Conservation (phyloP, 495 filamentous ascomycete species). For the Barbatosphaeria neglecta region DNA sequence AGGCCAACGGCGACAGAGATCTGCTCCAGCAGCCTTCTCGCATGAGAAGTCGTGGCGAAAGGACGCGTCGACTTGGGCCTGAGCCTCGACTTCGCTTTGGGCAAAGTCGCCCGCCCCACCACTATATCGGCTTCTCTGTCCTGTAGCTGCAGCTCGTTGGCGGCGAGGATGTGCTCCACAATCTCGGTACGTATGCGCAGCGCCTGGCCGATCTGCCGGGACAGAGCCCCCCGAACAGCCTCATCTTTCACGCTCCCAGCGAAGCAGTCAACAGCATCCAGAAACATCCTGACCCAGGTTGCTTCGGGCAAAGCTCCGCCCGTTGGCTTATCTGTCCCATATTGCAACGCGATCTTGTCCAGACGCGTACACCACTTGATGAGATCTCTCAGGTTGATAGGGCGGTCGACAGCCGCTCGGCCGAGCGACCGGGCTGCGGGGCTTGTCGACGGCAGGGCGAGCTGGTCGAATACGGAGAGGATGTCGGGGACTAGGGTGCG, state of each 20-base stretch:
- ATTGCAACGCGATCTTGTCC: conserved; percentile 35
- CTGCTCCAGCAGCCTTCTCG: conserved; percentile 65
- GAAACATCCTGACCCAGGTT: conserved; percentile 46
- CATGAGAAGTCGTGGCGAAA: conserved; percentile 66
- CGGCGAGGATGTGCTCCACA: conserved; percentile 54
- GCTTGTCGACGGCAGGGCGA: conserved; percentile 42
- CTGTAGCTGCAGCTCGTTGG: conserved; percentile 53
- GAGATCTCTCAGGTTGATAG: conserved; percentile 66
- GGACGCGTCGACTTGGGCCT: conserved; percentile 39
- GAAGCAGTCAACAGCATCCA: conserved; percentile 85
- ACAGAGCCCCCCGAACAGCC: conserved; percentile 46
- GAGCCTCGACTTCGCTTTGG: conserved; percentile 30
- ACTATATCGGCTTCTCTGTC: conserved; percentile 45
- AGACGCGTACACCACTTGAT: conserved; percentile 81
- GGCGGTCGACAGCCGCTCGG: conserved; percentile 43
- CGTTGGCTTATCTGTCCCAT: conserved; percentile 47
- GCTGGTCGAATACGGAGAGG: conserved; percentile 60
- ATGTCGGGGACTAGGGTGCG: conserved; percentile 56
- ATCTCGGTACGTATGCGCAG: conserved; percentile 76
- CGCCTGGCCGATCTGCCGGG: conserved; percentile 62
- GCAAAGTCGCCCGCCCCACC: conserved; percentile 55
- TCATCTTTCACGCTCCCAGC: conserved; percentile 62
- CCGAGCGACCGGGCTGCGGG: conserved; percentile 42
- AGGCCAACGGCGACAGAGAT: conserved; percentile 71
- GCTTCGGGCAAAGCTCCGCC: conserved; percentile 61